Evolutionary conservation across 2,329 filamentous ascomycete species (phyloP), one percentile per base, ranked within the genome.

Genomic region (Tolypocladium inflatum): DNA sequence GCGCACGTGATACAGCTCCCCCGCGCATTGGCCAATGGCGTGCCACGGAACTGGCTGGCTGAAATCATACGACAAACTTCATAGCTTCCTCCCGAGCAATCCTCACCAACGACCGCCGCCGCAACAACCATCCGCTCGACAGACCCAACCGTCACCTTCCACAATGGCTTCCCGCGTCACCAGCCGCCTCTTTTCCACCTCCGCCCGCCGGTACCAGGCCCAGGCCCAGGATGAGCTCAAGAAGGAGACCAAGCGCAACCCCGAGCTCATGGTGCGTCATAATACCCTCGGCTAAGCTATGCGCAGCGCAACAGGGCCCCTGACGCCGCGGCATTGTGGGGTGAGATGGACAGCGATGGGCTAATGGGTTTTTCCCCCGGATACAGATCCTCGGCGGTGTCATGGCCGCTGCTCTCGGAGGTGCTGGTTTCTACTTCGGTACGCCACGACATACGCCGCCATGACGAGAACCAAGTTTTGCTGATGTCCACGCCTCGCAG

Each of bases 401-500:
- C 74, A 96, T 97, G 91, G 86, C 88, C 68, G 87, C 87, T 73
- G 89, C 90, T 68, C 89, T 97, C 71, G 86, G 87, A 70, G 86
- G 94, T 68, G 93, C 90, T 65, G 93, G 93, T 73, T 96, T 87
- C 85, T 91, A 92, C 79, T 90, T 94, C 26, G 26, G 26, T 30
- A 30, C 26, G 26, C 2, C 1, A 30, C 26, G 26, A 30, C 26
- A 30, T 30, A 30, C 26, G 26, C 6, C 26, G 26, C 26, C 26
- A 30, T 6, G 26, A 30, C 48, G 19, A 37, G 19, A 21, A 19
- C 30, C 48, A 52, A 15, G 48, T 52, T 37, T 35, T n/a, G 45
- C 45, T 52, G 23, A 52, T 11, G 30, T 19, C 26, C 21, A 23
- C 38, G 10, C 30, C 26, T 30, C 15, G 19, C 48, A 89, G 90